Evolutionary conservation across 306 rosid species (phyloP).

Genomic region (Cicer yamashitae): DNA sequence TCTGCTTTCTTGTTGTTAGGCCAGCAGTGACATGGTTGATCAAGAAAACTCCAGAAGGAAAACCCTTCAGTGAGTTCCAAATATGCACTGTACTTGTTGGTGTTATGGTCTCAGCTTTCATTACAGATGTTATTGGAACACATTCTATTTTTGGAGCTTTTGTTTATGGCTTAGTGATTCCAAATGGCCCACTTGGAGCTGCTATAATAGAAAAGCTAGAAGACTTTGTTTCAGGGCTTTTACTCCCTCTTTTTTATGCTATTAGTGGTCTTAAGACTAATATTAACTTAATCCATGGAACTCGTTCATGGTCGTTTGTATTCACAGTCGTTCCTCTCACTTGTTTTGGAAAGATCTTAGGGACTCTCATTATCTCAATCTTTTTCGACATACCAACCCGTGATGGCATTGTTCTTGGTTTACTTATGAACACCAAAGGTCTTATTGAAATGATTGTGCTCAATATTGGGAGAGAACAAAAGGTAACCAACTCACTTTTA

Average conservation of each 20-base stretch:
- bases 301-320: constrained; percentile 48
- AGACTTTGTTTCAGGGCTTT: constrained; percentile 85
- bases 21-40: constrained; percentile 69
- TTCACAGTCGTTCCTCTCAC: constrained; percentile 56
- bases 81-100: constrained; percentile 72
- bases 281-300: constrained; percentile 38
- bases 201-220: constrained; percentile 86
- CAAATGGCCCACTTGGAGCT: constrained; percentile 78
- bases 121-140: constrained; percentile 84
- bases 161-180: constrained; percentile 77
- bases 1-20: constrained; percentile 59
- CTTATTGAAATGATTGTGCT: constrained; percentile 79
- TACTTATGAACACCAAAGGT: constrained; percentile 90
- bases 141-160: constrained; percentile 88
- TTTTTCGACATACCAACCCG: constrained; percentile 64
- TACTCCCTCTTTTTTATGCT: constrained; percentile 83
- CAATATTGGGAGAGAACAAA: constrained; percentile 81
- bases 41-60: constrained; percentile 73
- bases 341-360: constrained; percentile 62
- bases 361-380: constrained; percentile 59
- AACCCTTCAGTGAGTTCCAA: constrained; percentile 61
- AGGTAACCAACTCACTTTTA: constrained; percentile 44
- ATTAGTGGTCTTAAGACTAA: constrained; percentile 82
- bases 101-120: constrained; percentile 74
- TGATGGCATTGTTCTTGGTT: constrained; percentile 76